phyloP scores from a whole-genome alignment of 2,329 filamentous ascomycete species.

The Monosporascus sp. region DNA sequence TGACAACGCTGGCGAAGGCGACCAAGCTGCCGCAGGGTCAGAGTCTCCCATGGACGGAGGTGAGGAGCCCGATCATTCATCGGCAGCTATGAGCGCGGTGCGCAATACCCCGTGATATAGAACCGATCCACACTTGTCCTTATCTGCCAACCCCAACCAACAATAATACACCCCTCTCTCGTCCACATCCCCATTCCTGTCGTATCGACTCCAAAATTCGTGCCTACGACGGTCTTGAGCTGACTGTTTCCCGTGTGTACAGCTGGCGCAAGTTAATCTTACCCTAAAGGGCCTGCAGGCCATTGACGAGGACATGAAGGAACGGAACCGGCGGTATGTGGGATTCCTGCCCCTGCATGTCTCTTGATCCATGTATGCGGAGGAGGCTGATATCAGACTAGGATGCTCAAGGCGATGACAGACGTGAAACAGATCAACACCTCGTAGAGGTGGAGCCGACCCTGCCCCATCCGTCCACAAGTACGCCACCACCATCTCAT shows the following conservation, averaged over 20 bases:
- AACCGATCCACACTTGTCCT: slow-evolving; percentile 15
- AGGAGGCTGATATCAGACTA: slow-evolving; percentile 15
- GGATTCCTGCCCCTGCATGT: neutral
- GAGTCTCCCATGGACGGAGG: slow-evolving; percentile 43
- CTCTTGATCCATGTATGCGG: neutral
- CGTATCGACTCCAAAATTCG: neutral
- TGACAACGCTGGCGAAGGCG: slow-evolving; percentile 28
- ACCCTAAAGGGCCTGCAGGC: slow-evolving; percentile 46
- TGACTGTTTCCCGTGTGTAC: slow-evolving; percentile 10
- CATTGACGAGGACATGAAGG: slow-evolving; percentile 53
- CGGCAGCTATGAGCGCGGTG: slow-evolving; percentile 63
- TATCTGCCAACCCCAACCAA: slow-evolving; percentile 20
- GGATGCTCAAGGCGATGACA: slow-evolving; percentile 32
- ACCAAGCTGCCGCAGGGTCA: slow-evolving; percentile 27
- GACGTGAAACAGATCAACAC: slow-evolving; percentile 16
- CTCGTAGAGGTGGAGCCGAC: neutral
- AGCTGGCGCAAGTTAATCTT: slow-evolving; percentile 41
- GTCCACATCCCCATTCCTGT: slow-evolving; percentile 1
- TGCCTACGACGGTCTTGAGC: slow-evolving; percentile 8
- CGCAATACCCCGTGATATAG: slow-evolving; percentile 46
- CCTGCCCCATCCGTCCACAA: too few relatives aligned
- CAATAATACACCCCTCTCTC: slow-evolving; percentile 13
- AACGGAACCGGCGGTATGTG: slow-evolving; percentile 43
- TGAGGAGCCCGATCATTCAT: slow-evolving; percentile 60
- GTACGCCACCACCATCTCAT: too few relatives aligned